A percentile compares a stretch with the other conserved stretches of the same genome.
These are phyloP conservation scores for Globisporangium barbulae DNA, from an alignment of 352 stramenopile genomes.

Conservation along the genomic window DNA sequence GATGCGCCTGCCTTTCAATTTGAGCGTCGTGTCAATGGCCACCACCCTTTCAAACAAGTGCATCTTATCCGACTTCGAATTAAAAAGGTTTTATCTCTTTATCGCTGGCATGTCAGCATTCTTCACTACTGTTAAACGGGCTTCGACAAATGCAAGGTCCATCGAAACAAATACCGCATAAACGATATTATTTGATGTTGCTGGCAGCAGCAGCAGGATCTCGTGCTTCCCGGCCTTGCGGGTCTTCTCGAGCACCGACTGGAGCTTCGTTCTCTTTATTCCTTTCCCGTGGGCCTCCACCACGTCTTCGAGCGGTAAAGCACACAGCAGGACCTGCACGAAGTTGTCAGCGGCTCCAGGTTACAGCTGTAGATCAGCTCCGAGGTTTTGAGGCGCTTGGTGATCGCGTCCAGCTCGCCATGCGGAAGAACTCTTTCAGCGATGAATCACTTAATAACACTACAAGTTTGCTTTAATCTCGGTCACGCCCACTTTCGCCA, in stretches of 20 bases:
- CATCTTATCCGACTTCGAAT: too few relatives aligned
- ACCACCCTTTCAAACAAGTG: background rate
- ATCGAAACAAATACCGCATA: too few relatives aligned
- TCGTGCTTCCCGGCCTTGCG: slow-evolving; percentile 77
- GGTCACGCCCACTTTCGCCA: slow-evolving; percentile 55
- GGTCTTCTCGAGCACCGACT: slow-evolving; percentile 78
- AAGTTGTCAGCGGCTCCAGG: slow-evolving; percentile 34
- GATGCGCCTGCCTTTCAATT: background rate
- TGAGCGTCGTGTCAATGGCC: slow-evolving; percentile 15
- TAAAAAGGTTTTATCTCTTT: too few relatives aligned
- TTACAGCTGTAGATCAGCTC: slow-evolving; percentile 81
- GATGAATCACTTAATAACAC: slow-evolving; percentile 36
- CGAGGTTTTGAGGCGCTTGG: slow-evolving; percentile 51
- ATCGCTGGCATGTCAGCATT: too few relatives aligned
- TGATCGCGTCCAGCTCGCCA: slow-evolving; percentile 61
- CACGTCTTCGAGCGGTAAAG: slow-evolving; percentile 51
- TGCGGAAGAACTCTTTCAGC: slow-evolving; percentile 83
- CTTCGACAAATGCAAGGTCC: too few relatives aligned
- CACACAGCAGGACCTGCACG: slow-evolving; percentile 53
- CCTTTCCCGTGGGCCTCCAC: slow-evolving; percentile 84
- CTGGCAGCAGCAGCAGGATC: slow-evolving; percentile 58
- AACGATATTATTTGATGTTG: background rate
- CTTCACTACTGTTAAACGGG: too few relatives aligned
- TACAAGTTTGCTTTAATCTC: slow-evolving; percentile 23
- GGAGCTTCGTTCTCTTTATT: slow-evolving; percentile 56